Evolutionary conservation across 164 flowering plant species (phyloP), one percentile per base, ranked within the genome.

Genomic region (Nymphaea colorata): DNA sequence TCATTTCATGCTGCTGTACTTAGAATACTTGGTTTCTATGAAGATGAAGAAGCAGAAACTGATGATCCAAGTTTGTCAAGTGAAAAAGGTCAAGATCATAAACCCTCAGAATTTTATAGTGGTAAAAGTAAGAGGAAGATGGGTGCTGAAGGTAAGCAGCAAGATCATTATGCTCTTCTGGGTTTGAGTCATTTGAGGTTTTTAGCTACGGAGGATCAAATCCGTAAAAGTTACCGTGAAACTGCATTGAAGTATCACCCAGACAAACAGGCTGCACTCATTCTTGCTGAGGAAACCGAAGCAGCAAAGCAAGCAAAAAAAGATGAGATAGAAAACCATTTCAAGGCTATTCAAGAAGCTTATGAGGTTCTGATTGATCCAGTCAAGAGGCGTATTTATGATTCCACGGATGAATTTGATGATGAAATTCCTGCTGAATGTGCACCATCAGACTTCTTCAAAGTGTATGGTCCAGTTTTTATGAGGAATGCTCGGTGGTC

Each of bases 401-500:
- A 93, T 61, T 93, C 98, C 42, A 84, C 98, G 0, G 98, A 93
- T 80, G 98, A 93, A 75, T 93, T 93, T 84, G 98, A 93, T 77
- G 98, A 93, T 80, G 96, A 83, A 71, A 73, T 83, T 17, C 57
- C 57, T 51, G 8, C 64, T 0, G 64, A 61, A 0, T 93, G 97
- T 81, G 83, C 88, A 11, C 94, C 92, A 6, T 85, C 83, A 61
- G 98, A 90, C 71, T 93, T 93, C 76, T 93, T 73, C 75, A 90
- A 90, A 82, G 96, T 93, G 14, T 93, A 85, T 76, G 91, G 90
- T 69, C 96, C 96, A 16, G 98, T 90, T 67, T 90, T 93, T 76
- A 77, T 86, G 91, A 85, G 96, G 76, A 93, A 93, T 81, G 96
- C 91, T 12, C 80, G 96, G 64, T 93, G 98, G 98, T 89, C 98